phyloP scores from a whole-genome alignment of 495 filamentous ascomycete species.

The Bathelium albidoporum region DNA sequence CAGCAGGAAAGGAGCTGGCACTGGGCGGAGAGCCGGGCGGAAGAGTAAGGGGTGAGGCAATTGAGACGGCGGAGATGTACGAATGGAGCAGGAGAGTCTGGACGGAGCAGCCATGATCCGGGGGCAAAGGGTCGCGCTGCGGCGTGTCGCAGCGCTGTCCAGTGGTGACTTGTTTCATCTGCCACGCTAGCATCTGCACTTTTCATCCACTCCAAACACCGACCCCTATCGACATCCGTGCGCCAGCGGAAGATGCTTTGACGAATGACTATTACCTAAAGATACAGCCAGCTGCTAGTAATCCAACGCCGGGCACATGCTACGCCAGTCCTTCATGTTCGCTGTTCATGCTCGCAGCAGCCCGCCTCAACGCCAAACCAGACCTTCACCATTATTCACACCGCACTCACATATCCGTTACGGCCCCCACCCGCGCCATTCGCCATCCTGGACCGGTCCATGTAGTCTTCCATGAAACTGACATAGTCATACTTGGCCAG shows the following conservation, averaged over 20 bases:
- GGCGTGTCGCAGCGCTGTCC: not conserved
- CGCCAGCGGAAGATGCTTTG: not conserved
- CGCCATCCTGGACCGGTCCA: constrained; percentile 11
- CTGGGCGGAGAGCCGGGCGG: not conserved
- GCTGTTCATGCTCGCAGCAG: not conserved
- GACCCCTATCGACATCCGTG: not conserved
- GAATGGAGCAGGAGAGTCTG: not conserved
- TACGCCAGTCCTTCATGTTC: not conserved
- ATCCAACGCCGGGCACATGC: not conserved
- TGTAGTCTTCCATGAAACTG: constrained; percentile 80
- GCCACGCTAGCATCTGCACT: not conserved
- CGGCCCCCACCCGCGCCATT: not conserved
- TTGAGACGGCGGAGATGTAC: not conserved
- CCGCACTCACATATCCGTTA: no score
- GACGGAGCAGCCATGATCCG: not conserved
- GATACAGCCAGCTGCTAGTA: not conserved
- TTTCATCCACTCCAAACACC: constrained; percentile 4
- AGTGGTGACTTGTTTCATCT: not conserved
- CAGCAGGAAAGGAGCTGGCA: not conserved
- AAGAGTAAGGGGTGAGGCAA: not conserved
- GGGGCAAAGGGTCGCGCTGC: not conserved
- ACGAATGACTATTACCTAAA: not conserved
- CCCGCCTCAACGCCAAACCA: not conserved
- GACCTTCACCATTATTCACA: not conserved
- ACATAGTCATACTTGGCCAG: constrained; percentile 82